Conservation (phyloP, 192 early-diverging fungal genomes). For the Backusella circina region DNA sequence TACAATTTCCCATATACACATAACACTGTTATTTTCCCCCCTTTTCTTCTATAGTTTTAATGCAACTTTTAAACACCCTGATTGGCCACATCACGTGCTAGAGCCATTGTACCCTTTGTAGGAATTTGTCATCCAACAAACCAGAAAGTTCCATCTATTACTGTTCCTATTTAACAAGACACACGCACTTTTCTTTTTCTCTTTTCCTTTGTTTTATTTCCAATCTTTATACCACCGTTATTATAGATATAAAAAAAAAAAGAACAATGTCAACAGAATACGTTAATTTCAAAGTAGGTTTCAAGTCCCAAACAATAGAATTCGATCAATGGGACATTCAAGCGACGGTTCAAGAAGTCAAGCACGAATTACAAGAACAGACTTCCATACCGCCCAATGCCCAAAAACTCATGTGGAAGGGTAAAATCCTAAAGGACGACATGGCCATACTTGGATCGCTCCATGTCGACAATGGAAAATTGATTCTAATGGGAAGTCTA, state of each 20-base stretch:
- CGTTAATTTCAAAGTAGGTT: conserved; percentile 28
- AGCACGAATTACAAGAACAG: conserved; percentile 29
- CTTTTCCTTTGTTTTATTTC: too few relatives aligned
- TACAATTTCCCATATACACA: too few relatives aligned
- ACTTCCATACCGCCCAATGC: conserved; percentile 32
- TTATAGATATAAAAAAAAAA: too few relatives aligned
- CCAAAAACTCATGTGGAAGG: conserved; percentile 59
- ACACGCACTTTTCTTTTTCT: too few relatives aligned
- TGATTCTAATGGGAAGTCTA: conserved; percentile 54
- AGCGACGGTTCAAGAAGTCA: conserved; percentile 38
- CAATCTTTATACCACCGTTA: background rate
- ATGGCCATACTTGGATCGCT: conserved; percentile 17
- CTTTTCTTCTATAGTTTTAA: too few relatives aligned
- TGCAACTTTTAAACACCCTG: background rate
- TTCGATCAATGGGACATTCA: conserved; percentile 19
- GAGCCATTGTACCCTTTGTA: too few relatives aligned
- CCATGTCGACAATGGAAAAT: conserved; percentile 34
- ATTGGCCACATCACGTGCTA: background rate
- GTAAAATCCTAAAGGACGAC: conserved; percentile 22
- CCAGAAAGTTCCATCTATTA: background rate
- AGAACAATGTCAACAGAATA: background rate
- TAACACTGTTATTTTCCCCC: too few relatives aligned
- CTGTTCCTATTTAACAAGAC: background rate
- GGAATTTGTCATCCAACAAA: background rate
- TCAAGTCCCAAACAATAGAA: conserved; percentile 29